These are phyloP conservation scores for Epichloe elymi DNA, from an alignment of 2,329 filamentous ascomycete species.

Conservation along the genomic window DNA sequence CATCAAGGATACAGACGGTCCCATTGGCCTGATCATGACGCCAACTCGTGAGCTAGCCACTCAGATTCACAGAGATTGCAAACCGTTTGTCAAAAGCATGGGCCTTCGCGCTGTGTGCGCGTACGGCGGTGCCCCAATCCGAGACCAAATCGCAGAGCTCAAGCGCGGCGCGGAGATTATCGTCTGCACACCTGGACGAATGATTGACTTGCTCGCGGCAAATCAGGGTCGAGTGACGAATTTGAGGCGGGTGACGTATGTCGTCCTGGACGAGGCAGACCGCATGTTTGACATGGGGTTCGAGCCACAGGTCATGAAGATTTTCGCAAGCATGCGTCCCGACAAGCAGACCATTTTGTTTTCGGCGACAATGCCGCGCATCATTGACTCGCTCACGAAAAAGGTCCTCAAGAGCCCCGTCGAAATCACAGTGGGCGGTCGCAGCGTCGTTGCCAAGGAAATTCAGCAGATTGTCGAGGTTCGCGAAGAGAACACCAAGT, in stretches of 20 bases:
- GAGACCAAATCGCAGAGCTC: slow-evolving; percentile 91
- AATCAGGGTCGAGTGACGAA: slow-evolving; percentile 94
- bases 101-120: slow-evolving; percentile 79
- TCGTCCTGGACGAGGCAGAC: slow-evolving; percentile 93
- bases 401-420: slow-evolving; percentile 78
- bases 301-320: slow-evolving; percentile 95
- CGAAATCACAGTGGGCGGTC: slow-evolving; percentile 84
- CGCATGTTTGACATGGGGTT: slow-evolving; percentile 99
- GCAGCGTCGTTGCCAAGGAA: slow-evolving; percentile 75
- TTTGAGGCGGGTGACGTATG: slow-evolving; percentile 75
- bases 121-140: slow-evolving; percentile 90
- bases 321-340: slow-evolving; percentile 80
- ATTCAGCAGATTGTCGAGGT: slow-evolving; percentile 92
- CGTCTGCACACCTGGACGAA: slow-evolving; percentile 85
- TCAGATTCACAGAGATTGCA: slow-evolving; percentile 90
- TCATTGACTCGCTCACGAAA: slow-evolving; percentile 80
- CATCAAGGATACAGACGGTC: slow-evolving; percentile 72
- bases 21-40: slow-evolving; percentile 79
- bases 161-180: slow-evolving; percentile 93
- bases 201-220: slow-evolving; percentile 88
- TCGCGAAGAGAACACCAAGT: slow-evolving; percentile 69
- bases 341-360: slow-evolving; percentile 91
- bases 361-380: slow-evolving; percentile 88
- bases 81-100: slow-evolving; percentile 81
- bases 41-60: slow-evolving; percentile 87